phyloP scores from a whole-genome alignment of 2,329 filamentous ascomycete species.

The Boeremia exigua region DNA sequence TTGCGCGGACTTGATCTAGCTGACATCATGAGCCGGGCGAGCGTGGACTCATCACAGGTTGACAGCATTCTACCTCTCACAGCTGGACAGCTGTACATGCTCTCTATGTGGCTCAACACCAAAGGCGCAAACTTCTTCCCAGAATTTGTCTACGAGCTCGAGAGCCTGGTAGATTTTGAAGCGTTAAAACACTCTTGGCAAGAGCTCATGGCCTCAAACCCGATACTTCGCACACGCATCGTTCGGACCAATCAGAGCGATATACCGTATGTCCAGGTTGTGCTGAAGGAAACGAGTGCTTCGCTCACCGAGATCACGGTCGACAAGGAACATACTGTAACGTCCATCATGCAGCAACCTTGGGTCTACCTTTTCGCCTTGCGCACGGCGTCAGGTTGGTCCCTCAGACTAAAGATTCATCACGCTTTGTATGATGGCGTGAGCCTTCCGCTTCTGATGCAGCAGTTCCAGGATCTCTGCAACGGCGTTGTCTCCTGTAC shows the following conservation, averaged over 20 bases:
- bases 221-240: constrained; percentile 74
- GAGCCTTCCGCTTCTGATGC: constrained; percentile 71
- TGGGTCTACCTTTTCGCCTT: constrained; percentile 48
- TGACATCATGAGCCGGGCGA: constrained; percentile 48
- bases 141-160: constrained; percentile 68
- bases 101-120: constrained; percentile 76
- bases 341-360: constrained; percentile 28
- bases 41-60: constrained; percentile 55
- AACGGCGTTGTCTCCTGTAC: constrained; percentile 24
- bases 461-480: constrained; percentile 57
- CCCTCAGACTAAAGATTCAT: constrained; percentile 66
- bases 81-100: constrained; percentile 80
- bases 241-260: constrained; percentile 56
- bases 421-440: constrained; percentile 90
- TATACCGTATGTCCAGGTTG: constrained; percentile 68
- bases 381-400: constrained; percentile 39
- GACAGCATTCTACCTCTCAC: constrained; percentile 71
- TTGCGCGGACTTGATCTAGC: constrained; percentile 50
- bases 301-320: constrained; percentile 40
- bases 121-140: constrained; percentile 74
- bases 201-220: constrained; percentile 59
- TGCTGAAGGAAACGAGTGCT: constrained; percentile 54
- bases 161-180: constrained; percentile 46
- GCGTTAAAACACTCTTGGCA: constrained; percentile 67
- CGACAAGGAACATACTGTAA: constrained; percentile 16